Base-by-base conservation (phyloP, 768 basidiomycete genomes). In the Guyanaporus albipodus region DNA sequence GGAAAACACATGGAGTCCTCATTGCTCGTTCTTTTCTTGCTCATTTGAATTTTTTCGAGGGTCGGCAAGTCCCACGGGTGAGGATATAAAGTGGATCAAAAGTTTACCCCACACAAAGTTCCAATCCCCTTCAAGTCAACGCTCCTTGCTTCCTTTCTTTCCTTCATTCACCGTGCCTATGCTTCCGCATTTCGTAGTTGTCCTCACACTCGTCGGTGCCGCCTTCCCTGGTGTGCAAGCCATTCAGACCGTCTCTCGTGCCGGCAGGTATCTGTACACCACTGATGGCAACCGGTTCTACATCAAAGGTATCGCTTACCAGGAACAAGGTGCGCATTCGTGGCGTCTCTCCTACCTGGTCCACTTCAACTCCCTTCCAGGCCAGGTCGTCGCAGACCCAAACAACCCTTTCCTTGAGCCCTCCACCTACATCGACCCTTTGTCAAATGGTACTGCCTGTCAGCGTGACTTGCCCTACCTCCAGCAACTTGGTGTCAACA, bases 251-350 rank as follows among this genome's bases (percentile, higher is more conserved):
- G 75, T 96, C 56, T 73, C 83, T 31, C 77, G 89, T 35, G 62
- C 71, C 23, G 91, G 89, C 27, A 79, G 80, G 59, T 95, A 92
- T 64, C 81, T 95, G 34, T 95, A 92, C 67, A 77, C 77, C 32
- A 76, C 76, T 4, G 77, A 80, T 40, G 89, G 90, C 4, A 82
- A 62, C 31, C 70, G 93, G 43, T 95, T 94, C 69, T 93, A 82
- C 68, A 86, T 96, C 69, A 91, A 89, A 67, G 90, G 89, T 43
- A 69, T 91, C 45, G 87, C 87, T 10, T 92, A 92, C 67, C 89
- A 91, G 63, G 73, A 78, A 50, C 87, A 91, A 69, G 91, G 92
- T 81, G 46, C 41, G 66, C 49, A 4, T 24, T 17, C 24, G 17
- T 8, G 8, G 5, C 37, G 0, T 11, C 4, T 46, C 19, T 33